Conservation (phyloP, 1,284 basidiomycete species). For the Earliella scabrosa region DNA sequence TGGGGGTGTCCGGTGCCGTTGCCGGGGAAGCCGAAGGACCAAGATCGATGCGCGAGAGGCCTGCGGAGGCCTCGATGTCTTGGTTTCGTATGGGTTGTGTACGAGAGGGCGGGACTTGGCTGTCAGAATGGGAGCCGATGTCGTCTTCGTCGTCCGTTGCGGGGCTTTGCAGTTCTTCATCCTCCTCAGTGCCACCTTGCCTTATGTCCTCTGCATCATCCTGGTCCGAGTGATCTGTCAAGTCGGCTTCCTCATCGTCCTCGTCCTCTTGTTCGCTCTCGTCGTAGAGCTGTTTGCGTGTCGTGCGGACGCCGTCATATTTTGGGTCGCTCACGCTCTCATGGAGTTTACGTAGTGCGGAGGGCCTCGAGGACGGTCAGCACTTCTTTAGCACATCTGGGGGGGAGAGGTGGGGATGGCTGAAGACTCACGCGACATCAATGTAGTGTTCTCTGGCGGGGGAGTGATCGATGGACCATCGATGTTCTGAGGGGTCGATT, state of each 20-base stretch:
- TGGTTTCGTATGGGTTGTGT: neutral
- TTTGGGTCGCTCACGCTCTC: conserved; percentile 71
- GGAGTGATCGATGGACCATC: conserved; percentile 26
- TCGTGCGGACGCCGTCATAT: conserved; percentile 72
- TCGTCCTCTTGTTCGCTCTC: conserved; percentile 45
- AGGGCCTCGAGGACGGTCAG: conserved; percentile 53
- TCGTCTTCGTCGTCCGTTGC: conserved; percentile 37
- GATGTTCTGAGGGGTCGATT: conserved; percentile 24
- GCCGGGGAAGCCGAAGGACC: conserved; percentile 7
- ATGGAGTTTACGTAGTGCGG: conserved; percentile 66
- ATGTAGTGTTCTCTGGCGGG: conserved; percentile 79
- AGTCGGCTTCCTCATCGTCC: conserved; percentile 33
- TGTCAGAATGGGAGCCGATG: conserved; percentile 24
- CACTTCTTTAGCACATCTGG: neutral
- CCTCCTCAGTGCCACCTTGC: conserved; percentile 27
- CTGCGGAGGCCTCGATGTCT: conserved; percentile 3
- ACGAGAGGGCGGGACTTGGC: conserved; percentile 4
- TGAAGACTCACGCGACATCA: conserved; percentile 71
- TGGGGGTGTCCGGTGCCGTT: conserved; percentile 6
- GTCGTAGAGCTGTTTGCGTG: conserved; percentile 59
- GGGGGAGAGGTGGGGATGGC: neutral
- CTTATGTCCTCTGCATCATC: conserved; percentile 10
- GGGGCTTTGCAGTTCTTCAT: conserved; percentile 29
- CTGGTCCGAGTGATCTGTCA: conserved; percentile 32
- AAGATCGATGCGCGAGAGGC: conserved; percentile 6